Evolutionary conservation across 2,329 filamentous ascomycete genomes (phyloP).

Genomic region (Pyricularia grisea): DNA sequence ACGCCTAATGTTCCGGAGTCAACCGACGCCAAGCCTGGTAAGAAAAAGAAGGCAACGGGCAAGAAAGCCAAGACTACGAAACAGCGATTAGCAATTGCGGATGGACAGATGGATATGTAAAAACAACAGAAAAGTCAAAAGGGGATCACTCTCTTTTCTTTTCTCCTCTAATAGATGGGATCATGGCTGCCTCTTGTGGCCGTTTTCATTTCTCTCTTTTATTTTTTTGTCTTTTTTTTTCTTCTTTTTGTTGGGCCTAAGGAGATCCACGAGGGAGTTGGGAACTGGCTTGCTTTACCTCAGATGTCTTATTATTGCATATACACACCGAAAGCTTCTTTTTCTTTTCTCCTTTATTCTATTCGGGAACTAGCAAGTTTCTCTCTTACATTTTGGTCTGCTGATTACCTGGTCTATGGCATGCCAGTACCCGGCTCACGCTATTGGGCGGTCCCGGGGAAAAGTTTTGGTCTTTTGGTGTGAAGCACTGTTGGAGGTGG

Average conservation of each 20-base stretch:
- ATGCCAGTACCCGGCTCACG: not conserved
- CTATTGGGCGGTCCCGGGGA: not conserved
- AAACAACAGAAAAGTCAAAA: not conserved
- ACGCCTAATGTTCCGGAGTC: conserved; percentile 55
- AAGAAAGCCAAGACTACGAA: conserved; percentile 63
- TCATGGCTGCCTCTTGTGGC: not conserved
- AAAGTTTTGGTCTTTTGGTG: not conserved
- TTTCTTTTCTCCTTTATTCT: not conserved
- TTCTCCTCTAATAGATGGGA: not conserved
- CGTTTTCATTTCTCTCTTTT: not conserved
- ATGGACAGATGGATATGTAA: conserved; percentile 38
- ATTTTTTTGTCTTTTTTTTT: not conserved
- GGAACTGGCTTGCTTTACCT: not conserved
- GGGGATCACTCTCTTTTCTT: not conserved
- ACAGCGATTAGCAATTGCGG: conserved; percentile 58
- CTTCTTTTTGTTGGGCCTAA: not conserved
- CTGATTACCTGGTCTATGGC: not conserved
- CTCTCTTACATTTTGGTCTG: not conserved
- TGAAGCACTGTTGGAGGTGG: not conserved
- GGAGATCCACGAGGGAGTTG: not conserved
- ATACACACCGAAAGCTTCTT: not conserved
- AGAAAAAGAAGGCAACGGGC: conserved; percentile 42
- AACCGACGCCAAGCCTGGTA: conserved; percentile 34
- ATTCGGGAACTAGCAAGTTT: not conserved
- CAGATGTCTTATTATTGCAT: not conserved